Evolutionary conservation across 257 asterid genomes (phyloP).

Genomic region (Lavandula angustifolia): DNA sequence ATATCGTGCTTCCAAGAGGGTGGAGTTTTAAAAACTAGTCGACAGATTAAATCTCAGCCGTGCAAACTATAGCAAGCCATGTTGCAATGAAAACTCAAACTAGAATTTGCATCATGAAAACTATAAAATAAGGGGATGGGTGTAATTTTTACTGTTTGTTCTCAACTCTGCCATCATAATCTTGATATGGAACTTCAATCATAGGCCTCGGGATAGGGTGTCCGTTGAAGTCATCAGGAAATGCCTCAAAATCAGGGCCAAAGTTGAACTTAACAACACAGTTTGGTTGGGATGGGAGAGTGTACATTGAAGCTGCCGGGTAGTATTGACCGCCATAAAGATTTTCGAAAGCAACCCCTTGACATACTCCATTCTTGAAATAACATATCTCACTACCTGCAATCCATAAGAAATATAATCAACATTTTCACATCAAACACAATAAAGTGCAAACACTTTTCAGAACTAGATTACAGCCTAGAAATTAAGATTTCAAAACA

Average conservation of each 20-base stretch:
- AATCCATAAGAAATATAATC: background rate
- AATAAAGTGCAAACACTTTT: background rate
- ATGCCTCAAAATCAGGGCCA: conserved; percentile 79
- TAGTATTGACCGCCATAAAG: conserved; percentile 83
- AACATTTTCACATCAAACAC: background rate
- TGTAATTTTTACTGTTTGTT: conserved; percentile 39
- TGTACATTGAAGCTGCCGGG: conserved; percentile 95
- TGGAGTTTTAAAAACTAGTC: no score
- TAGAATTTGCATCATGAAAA: background rate
- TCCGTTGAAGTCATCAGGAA: conserved; percentile 72
- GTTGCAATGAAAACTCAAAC: conserved; percentile 30
- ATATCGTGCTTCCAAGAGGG: no score
- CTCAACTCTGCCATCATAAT: conserved; percentile 69
- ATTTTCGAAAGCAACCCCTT: conserved; percentile 81
- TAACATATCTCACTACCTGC: conserved; percentile 91
- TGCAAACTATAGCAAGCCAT: conserved; percentile 23
- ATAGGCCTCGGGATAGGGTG: conserved; percentile 70
- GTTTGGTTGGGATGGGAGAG: conserved; percentile 85
- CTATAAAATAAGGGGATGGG: conserved; percentile 14
- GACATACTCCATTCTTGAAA: conserved; percentile 81
- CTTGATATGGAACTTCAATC: conserved; percentile 89
- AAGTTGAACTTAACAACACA: conserved; percentile 87
- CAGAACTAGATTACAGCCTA: background rate
- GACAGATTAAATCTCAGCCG: conserved; percentile 12
- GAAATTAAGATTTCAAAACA: no score